Conservation (phyloP, 305 asterid species). For the Petunia hybrid region DNA sequence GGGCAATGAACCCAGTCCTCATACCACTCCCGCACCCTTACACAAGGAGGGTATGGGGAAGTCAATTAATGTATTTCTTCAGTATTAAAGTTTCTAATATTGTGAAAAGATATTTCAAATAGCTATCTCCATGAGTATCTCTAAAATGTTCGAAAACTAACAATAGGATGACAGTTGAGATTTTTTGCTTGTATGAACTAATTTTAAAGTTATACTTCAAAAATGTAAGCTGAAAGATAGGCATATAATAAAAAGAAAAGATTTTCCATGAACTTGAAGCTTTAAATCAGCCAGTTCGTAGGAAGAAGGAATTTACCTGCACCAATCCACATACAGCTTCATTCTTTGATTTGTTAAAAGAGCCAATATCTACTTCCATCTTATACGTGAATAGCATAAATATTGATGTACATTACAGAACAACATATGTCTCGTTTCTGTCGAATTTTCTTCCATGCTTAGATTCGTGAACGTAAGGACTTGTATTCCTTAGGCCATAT, state of each 20-base stretch:
- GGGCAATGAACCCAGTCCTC: not conserved
- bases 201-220: not conserved
- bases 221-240: not conserved
- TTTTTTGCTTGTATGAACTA: not conserved
- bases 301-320: not conserved
- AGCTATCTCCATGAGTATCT: conserved; percentile 4
- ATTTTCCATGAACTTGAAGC: not conserved
- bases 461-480: not conserved
- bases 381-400: not conserved
- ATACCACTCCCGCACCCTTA: not conserved
- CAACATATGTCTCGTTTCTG: not conserved
- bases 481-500: conserved; percentile 23
- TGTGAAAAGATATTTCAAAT: not conserved
- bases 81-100: not conserved
- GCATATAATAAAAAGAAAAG: not conserved
- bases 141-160: not conserved
- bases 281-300: not conserved
- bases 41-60: conserved; percentile 17
- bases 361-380: not conserved
- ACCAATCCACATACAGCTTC: not conserved
- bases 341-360: not conserved
- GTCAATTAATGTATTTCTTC: not conserved
- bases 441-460: conserved; percentile 9
- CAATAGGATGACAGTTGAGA: not conserved
- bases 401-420: not conserved